These are phyloP conservation scores for Daldinia vernicosa DNA, from an alignment of 495 filamentous ascomycete genomes.

Conservation along the genomic window DNA sequence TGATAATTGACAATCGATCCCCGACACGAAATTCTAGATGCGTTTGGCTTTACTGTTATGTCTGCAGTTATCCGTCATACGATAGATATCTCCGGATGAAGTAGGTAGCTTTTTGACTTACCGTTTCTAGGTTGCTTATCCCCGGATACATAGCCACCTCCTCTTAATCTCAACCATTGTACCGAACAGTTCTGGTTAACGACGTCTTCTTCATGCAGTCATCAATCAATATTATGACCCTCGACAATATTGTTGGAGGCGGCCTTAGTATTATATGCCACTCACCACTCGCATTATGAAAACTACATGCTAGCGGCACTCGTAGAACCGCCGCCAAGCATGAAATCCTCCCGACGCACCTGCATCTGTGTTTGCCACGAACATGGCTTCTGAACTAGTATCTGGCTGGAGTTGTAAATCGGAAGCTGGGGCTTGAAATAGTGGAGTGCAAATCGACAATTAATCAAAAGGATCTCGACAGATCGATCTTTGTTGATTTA, in stretches of 20 bases:
- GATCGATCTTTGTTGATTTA: slow-evolving; percentile 36
- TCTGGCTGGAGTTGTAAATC: slow-evolving; percentile 4
- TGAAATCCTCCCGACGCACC: background rate
- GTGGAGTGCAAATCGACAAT: slow-evolving; percentile 12
- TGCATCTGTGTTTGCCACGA: background rate
- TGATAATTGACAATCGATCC: background rate
- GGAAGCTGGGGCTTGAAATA: slow-evolving; percentile 12
- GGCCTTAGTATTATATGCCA: slow-evolving; percentile 1
- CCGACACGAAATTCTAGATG: background rate
- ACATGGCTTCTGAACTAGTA: background rate
- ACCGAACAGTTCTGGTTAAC: background rate
- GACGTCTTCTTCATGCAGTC: background rate
- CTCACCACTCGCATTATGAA: slow-evolving; percentile 6
- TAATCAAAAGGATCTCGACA: slow-evolving; percentile 21
- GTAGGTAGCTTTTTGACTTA: background rate
- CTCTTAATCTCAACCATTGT: slow-evolving; percentile 11
- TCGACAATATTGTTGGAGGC: background rate
- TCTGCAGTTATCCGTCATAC: background rate
- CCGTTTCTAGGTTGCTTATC: slow-evolving; percentile 13
- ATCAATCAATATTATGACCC: background rate
- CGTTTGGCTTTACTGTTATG: background rate
- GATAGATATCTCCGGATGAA: background rate
- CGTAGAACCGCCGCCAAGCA: slow-evolving; percentile 3
- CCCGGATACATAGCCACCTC: slow-evolving; percentile 35
- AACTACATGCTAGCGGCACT: slow-evolving; percentile 8